Percentiles rank a stretch among this genome's conserved stretches.
Evolutionary conservation across 495 filamentous ascomycete species (phyloP).

Genomic region (Penicillium cataractarum): DNA sequence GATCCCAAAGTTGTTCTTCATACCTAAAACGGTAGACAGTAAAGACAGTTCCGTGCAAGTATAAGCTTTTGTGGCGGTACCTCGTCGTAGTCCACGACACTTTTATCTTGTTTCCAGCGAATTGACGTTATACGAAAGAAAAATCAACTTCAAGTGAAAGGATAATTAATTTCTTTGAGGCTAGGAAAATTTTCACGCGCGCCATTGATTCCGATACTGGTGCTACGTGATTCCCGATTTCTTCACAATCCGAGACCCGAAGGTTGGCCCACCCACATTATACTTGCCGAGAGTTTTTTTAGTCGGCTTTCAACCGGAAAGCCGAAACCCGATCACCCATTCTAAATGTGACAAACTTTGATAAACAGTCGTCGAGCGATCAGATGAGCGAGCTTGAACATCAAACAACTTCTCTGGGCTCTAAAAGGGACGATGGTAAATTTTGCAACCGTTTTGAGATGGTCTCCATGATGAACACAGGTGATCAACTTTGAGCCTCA

Average conservation of each 20-base stretch:
- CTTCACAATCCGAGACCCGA: background rate
- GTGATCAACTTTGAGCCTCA: too few species aligned
- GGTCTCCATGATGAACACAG: too few species aligned
- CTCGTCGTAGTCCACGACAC: background rate
- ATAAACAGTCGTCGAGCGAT: too few species aligned
- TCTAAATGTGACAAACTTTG: too few species aligned
- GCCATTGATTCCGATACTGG: background rate
- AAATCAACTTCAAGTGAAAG: background rate
- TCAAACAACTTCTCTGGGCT: too few species aligned
- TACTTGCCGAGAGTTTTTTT: too few species aligned
- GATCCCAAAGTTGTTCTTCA: background rate
- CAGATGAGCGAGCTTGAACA: too few species aligned
- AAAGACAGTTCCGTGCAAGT: background rate
- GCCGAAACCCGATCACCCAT: background rate
- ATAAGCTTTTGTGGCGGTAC: background rate
- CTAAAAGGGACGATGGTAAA: too few species aligned
- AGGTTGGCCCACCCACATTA: background rate
- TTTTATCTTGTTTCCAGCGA: background rate
- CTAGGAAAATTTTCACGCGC: background rate
- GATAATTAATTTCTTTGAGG: background rate
- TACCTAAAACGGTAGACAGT: background rate
- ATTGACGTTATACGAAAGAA: background rate
- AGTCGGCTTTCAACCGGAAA: background rate
- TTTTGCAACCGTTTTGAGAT: too few species aligned
- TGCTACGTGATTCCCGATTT: constrained; percentile 3